Base-by-base conservation (phyloP, 805 yeast genomes). In the Metschnikowia borealis region DNA sequence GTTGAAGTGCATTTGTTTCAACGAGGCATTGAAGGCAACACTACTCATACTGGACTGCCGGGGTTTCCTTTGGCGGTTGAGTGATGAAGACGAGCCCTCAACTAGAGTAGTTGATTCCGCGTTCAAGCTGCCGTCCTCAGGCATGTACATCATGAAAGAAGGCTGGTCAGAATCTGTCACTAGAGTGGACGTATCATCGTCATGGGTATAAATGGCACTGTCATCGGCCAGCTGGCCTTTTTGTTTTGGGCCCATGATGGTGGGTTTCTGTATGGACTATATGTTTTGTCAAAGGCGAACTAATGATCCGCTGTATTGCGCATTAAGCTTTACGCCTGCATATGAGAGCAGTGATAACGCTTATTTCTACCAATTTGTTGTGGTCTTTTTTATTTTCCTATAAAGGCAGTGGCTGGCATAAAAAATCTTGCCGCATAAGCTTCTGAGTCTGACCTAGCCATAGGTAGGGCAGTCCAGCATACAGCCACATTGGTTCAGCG, bases 1-100 rank as follows among this genome's bases (percentile, higher is more conserved):
- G 62, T 89, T 89, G 64, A 87, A 92, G 53, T 81, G 86, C 50
- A 85, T 68, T 62, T 91, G 96, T 51, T 83, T 81, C 32, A 85
- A 64, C 47, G 89, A 85, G 1, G 85, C 73, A 42, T 75, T 71
- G 52, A 75, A 60, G n/a, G 61, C 73, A 54, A 52, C 54, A 49
- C 54, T 54, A 44, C 53, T 52, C 49, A 54, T 58, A 39, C 59
- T 57, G 8, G 59, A 39, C 44, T 52, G 54, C 14, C 57, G 50
- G 8, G 51, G 53, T 31, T 54, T 46, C 18, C 43, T 52, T 18
- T 33, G 40, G 15, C 31, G 47, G 20, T 23, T 18, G 31, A 40
- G 38, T 35, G 42, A 50, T 1, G 62, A 54, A 6, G 63, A 52
- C 23, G 62, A 58, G 4, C 71, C 75, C 31, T 68, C 70, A 13